Conservation (phyloP, 441 rosid genomes). For the Pelargonium fulgidum region DNA sequence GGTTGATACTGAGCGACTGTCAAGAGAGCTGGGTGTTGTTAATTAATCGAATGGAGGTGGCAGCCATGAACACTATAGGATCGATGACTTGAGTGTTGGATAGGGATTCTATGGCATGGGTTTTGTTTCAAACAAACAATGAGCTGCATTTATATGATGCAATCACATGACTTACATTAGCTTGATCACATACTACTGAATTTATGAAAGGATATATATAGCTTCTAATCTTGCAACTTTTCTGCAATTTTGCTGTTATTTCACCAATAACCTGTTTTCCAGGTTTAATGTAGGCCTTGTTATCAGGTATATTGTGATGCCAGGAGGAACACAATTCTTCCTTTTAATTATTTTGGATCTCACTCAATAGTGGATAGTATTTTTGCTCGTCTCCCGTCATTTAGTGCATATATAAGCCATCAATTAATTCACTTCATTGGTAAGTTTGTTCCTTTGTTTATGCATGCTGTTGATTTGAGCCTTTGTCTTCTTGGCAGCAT, state of each 20-base stretch:
- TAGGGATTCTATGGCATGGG: neutral
- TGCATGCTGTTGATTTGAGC: neutral
- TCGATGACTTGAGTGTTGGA: neutral
- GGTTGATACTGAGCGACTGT: neutral
- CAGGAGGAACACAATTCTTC: slow-evolving; percentile 22
- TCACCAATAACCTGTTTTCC: slow-evolving; percentile 3
- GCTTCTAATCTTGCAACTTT: neutral
- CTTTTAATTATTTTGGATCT: slow-evolving; percentile 32
- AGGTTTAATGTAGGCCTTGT: slow-evolving; percentile 21
- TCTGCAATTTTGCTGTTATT: neutral
- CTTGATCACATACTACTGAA: neutral
- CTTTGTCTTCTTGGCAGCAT: neutral
- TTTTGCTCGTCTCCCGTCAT: slow-evolving; percentile 31
- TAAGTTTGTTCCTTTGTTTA: slow-evolving; percentile 28
- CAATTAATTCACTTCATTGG: slow-evolving; percentile 40
- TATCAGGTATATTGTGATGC: slow-evolving; percentile 35
- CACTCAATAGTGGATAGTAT: slow-evolving; percentile 28
- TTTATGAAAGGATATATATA: neutral
- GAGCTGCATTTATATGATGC: neutral
- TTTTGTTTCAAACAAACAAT: neutral
- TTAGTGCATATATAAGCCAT: slow-evolving; percentile 34
- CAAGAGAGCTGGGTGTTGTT: neutral
- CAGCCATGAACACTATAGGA: neutral
- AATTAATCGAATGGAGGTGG: neutral
- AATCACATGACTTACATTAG: neutral